Evolutionary conservation across 2,329 filamentous ascomycete genomes (phyloP).

Genomic region (Ophiostoma triangulosporum): DNA sequence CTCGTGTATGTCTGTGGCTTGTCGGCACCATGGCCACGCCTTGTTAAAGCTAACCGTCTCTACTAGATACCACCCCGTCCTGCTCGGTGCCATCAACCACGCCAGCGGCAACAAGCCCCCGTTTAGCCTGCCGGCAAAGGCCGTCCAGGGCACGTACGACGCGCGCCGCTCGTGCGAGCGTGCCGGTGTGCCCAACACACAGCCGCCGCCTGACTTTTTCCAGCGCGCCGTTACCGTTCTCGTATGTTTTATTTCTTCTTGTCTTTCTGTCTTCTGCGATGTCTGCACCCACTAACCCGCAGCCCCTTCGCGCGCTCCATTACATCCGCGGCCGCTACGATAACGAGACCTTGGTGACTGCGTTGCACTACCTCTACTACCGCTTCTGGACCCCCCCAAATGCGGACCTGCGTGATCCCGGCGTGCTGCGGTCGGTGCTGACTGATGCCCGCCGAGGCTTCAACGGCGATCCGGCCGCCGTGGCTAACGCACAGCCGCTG

Average conservation of each 20-base stretch:
- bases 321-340: constrained; percentile 50
- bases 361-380: constrained; percentile 42
- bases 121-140: constrained; percentile 58
- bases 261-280: background rate
- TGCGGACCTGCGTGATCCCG: constrained; percentile 44
- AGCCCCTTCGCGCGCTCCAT: constrained; percentile 50
- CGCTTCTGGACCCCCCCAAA: constrained; percentile 49
- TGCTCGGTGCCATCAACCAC: constrained; percentile 54
- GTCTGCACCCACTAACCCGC: background rate
- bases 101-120: constrained; percentile 58
- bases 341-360: constrained; percentile 32
- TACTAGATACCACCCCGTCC: constrained; percentile 49
- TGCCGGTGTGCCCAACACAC: constrained; percentile 24
- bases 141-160: constrained; percentile 36
- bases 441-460: constrained; percentile 19
- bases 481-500: constrained; percentile 15
- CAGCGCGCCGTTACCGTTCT: constrained; percentile 30
- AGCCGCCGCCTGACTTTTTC: constrained; percentile 31
- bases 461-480: background rate
- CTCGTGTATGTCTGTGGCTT: constrained; percentile 38
- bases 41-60: no score
- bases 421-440: constrained; percentile 31
- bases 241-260: constrained; percentile 8
- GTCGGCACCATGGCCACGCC: background rate
- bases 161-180: constrained; percentile 24